Conservation (phyloP, 192 early-diverging fungal genomes). For the Gonapodya sp. region DNA sequence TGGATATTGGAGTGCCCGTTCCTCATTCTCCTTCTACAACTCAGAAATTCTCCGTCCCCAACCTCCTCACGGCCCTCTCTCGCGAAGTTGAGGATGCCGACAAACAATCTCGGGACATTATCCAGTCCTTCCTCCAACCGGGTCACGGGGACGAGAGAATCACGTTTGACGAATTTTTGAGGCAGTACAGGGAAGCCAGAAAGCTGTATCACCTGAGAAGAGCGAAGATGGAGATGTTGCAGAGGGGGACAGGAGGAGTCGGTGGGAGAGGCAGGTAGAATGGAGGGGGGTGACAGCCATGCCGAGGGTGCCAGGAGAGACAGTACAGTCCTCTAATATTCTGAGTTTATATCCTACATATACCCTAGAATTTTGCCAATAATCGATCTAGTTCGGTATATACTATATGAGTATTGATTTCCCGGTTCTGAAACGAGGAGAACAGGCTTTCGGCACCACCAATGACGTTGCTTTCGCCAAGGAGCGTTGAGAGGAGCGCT, state of each 20-base stretch:
- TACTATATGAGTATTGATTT: conserved; percentile 71
- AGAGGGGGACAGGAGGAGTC: not conserved
- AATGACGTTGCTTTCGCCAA: conserved; percentile 71
- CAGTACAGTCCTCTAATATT: too few species aligned
- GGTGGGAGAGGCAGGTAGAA: not conserved
- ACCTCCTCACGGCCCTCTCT: not conserved
- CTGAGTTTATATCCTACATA: too few species aligned
- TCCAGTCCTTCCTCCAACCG: not conserved
- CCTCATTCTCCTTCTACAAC: not conserved
- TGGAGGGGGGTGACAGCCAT: not conserved
- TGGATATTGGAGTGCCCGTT: too few species aligned
- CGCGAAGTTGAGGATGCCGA: not conserved
- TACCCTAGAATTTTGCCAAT: not conserved
- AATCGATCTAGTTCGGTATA: conserved; percentile 55
- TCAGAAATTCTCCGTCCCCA: not conserved
- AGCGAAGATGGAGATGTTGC: not conserved
- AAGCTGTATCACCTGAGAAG: not conserved
- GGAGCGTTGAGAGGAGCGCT: conserved; percentile 62
- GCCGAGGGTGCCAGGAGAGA: not conserved
- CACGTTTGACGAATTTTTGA: not conserved
- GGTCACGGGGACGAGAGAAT: not conserved
- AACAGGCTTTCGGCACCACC: conserved; percentile 61
- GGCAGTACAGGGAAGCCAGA: not conserved
- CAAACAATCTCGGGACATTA: not conserved
- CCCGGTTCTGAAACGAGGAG: conserved; percentile 59